These are phyloP conservation scores for Aspergillus sp. DNA, from an alignment of 2,329 filamentous ascomycete genomes.

Conservation along the genomic window DNA sequence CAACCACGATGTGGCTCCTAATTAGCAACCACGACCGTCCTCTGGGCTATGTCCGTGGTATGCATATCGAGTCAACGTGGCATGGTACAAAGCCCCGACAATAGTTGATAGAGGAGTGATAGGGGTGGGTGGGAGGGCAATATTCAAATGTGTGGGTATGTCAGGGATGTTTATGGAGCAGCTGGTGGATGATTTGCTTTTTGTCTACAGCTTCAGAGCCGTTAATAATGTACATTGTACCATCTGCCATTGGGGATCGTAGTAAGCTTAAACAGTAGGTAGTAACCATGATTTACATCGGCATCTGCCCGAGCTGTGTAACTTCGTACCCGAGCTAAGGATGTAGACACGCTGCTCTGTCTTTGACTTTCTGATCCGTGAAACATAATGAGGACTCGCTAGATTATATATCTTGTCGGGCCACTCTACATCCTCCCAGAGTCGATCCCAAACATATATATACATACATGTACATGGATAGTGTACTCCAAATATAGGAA, in stretches of 20 bases:
- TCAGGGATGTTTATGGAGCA: background rate
- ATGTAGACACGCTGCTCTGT: background rate
- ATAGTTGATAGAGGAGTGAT: background rate
- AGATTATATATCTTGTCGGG: background rate
- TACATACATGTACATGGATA: background rate
- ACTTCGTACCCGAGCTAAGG: background rate
- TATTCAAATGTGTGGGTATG: background rate
- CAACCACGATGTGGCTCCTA: background rate
- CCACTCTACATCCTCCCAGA: background rate
- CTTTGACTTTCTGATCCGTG: background rate
- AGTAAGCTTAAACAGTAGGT: slow-evolving; percentile 6
- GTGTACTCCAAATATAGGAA: background rate
- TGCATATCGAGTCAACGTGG: background rate
- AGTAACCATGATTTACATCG: background rate
- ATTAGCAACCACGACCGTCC: background rate
- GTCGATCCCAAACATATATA: background rate
- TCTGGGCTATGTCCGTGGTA: background rate
- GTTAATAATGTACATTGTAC: background rate
- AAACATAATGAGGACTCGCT: background rate
- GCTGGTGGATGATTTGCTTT: background rate
- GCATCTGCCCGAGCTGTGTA: slow-evolving; percentile 4
- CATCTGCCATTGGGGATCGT: background rate
- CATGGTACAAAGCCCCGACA: background rate
- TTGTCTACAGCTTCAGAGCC: background rate
- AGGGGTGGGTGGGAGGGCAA: background rate